phyloP scores from a whole-genome alignment of 1,139 yeast genomes.

The Hyphopichia fennica region DNA sequence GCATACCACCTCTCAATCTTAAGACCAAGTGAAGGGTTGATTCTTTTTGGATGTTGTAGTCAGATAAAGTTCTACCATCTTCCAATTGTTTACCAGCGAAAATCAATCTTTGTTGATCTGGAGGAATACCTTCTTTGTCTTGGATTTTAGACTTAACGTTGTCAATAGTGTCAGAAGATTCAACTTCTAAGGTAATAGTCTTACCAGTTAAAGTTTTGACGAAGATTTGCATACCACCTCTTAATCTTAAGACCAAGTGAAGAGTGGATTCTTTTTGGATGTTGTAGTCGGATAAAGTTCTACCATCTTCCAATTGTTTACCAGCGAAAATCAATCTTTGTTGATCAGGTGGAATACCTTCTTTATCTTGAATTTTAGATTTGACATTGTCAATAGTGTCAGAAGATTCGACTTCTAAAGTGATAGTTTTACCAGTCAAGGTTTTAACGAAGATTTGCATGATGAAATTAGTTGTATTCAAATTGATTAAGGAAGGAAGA shows the following conservation, averaged over 20 bases:
- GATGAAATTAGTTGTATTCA: background rate
- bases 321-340: slow-evolving; percentile 98
- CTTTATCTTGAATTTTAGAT: slow-evolving; percentile 97
- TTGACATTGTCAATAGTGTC: slow-evolving; percentile 75
- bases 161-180: slow-evolving; percentile 72
- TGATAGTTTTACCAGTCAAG: slow-evolving; percentile 88
- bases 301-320: slow-evolving; percentile 97
- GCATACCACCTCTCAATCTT: slow-evolving; percentile 71
- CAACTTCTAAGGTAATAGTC: slow-evolving; percentile 70
- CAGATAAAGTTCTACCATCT: slow-evolving; percentile 67
- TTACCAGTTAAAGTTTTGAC: slow-evolving; percentile 66
- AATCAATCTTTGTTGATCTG: slow-evolving; percentile 56
- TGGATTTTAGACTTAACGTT: slow-evolving; percentile 57
- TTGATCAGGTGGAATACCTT: slow-evolving; percentile 97
- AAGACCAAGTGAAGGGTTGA: slow-evolving; percentile 58
- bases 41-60: slow-evolving; percentile 68
- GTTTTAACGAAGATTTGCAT: slow-evolving; percentile 99
- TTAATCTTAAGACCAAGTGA: slow-evolving; percentile 94
- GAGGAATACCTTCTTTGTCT: slow-evolving; percentile 55
- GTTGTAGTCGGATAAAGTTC: slow-evolving; percentile 56
- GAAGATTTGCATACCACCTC: slow-evolving; percentile 88
- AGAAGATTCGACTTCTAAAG: slow-evolving; percentile 32
- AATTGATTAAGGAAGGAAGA: background rate
- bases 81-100: slow-evolving; percentile 64
- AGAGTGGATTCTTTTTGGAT: slow-evolving; percentile 65